Evolutionary conservation across 208 protist genomes (phyloP).

Genomic region (Histomonas meleagridis): DNA sequence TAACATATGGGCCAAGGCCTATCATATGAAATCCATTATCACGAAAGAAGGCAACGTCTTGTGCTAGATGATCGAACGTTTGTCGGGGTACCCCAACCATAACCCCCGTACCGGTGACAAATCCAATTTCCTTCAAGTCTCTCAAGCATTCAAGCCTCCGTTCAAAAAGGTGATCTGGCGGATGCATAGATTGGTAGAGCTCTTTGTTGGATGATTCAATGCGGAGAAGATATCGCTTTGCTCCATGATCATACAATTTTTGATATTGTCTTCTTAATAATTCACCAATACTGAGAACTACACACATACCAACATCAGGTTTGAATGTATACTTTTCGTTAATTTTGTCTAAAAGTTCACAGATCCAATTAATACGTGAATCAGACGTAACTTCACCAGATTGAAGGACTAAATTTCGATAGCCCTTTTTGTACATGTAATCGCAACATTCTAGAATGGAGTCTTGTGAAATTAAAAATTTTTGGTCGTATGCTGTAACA

Average conservation of each 20-base stretch:
- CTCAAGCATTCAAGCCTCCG: slow-evolving; percentile 41
- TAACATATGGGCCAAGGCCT: slow-evolving; percentile 55
- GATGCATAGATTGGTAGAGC: slow-evolving; percentile 53
- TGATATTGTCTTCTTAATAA: slow-evolving; percentile 46
- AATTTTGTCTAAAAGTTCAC: background rate
- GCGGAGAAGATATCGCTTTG: slow-evolving; percentile 50
- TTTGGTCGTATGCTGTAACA: slow-evolving; percentile 35
- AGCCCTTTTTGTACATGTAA: background rate
- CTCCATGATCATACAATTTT: slow-evolving; percentile 47
- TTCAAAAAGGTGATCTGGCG: slow-evolving; percentile 49
- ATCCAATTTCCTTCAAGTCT: slow-evolving; percentile 47
- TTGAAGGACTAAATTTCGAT: background rate
- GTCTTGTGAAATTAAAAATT: background rate
- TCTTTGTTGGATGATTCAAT: slow-evolving; percentile 56
- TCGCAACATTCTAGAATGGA: background rate
- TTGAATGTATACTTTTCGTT: background rate
- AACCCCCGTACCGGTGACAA: slow-evolving; percentile 52
- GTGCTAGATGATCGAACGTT: slow-evolving; percentile 49
- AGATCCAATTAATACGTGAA: background rate
- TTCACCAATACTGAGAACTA: slow-evolving; percentile 52
- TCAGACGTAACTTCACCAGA: background rate
- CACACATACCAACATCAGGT: slow-evolving; percentile 40
- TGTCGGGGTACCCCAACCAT: slow-evolving; percentile 54
- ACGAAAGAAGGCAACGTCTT: slow-evolving; percentile 51
- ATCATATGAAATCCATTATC: slow-evolving; percentile 53